Evolutionary conservation across 2,329 filamentous ascomycete species (phyloP).

Genomic region (Orbilia blumenaviensis): DNA sequence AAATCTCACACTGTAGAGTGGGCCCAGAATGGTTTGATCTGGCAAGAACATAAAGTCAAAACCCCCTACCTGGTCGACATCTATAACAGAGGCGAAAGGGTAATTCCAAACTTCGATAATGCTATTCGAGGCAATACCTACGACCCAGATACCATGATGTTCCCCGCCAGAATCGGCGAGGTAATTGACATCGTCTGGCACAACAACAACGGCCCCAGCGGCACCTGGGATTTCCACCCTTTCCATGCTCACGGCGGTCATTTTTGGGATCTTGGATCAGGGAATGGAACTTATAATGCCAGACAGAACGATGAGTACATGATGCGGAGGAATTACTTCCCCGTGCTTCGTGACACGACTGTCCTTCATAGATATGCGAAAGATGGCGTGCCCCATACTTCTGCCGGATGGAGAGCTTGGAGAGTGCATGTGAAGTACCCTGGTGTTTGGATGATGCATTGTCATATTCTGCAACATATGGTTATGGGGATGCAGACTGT

Average conservation of each 20-base stretch:
- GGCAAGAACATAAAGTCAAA: conserved; percentile 61
- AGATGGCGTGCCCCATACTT: conserved; percentile 61
- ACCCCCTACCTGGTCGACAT: conserved; percentile 67
- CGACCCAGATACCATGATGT: conserved; percentile 66
- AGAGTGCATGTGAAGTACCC: conserved; percentile 66
- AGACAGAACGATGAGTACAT: conserved; percentile 64
- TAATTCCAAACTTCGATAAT: conserved; percentile 66
- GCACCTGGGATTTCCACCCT: conserved; percentile 65
- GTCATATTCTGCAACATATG: conserved; percentile 69
- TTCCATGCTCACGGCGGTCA: conserved; percentile 69
- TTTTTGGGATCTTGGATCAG: conserved; percentile 67
- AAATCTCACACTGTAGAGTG: conserved; percentile 60
- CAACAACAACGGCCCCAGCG: conserved; percentile 60
- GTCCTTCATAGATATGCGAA: conserved; percentile 68
- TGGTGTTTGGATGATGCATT: conserved; percentile 72
- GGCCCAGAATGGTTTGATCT: conserved; percentile 63
- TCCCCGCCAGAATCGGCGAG: conserved; percentile 68
- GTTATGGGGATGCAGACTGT: conserved; percentile 67
- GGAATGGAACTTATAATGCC: conserved; percentile 67
- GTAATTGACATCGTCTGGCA: conserved; percentile 67
- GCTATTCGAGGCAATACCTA: conserved; percentile 66
- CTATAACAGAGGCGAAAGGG: conserved; percentile 64
- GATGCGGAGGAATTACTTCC: conserved; percentile 59
- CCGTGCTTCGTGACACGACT: conserved; percentile 64
- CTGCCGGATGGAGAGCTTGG: conserved; percentile 71